Evolutionary conservation across 768 basidiomycete genomes (phyloP), one percentile per base, ranked within the genome.

Genomic region (Lactarius pseudohatsudake): DNA sequence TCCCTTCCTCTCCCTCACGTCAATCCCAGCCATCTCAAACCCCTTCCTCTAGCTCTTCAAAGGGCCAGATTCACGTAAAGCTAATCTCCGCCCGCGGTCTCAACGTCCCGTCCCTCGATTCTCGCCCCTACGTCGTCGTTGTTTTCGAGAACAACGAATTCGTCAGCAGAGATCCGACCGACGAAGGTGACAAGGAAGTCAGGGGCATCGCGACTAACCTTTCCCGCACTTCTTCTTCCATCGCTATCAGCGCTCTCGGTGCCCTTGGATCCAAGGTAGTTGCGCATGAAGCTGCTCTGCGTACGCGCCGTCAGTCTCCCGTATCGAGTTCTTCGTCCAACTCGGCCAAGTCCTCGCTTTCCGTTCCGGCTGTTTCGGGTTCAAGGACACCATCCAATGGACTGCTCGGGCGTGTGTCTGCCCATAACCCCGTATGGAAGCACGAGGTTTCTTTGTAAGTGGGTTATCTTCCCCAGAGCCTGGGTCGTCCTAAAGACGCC

Each of bases 81-180:
- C 87, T 99, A 75, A 94, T 99, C 77, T 88, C 90, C 70, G 97
- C 93, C 15, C 86, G 93, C 57, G 85, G 84, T 11, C 88, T 99
- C 75, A 87, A 87, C 69, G 89, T 94, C 61, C 82, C 82, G 54
- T 83, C 87, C 16, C 72, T 83, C 53, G 75, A 81, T 68, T 86
- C 91, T 4, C 82, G 87, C 0, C 92, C 95, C 20, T 98, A 99
- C 76, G 92, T 95, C 72, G 96, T 98, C 76, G 95, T 96, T 71
- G 91, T 95, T 77, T 99, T 98, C 78, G 97, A 99, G 81, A 92
- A 98, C 78, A 98, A 94, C 83, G 97, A 99, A 78, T 99, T 98
- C 75, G 89, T 99, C 76, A 89, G 88, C 72, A 81, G 97, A 55
- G 92, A 96, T 76, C 92, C 94, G 32, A 91, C 89, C 30, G 85